Evolutionary conservation across 2,329 filamentous ascomycete genomes (phyloP).

Genomic region (Diaporthe citriasiana): DNA sequence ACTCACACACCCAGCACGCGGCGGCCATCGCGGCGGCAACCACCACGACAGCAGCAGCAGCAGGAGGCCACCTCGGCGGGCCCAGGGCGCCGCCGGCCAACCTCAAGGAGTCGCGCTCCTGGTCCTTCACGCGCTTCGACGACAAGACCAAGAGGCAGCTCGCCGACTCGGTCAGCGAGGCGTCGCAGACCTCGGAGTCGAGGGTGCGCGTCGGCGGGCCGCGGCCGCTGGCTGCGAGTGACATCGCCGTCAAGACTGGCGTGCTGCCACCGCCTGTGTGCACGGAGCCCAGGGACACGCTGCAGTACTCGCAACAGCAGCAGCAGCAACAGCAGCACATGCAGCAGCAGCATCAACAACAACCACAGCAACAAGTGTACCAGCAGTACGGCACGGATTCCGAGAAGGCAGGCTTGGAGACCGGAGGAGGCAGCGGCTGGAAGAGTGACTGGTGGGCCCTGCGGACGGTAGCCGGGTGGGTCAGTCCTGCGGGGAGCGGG

Average conservation of each 20-base stretch:
- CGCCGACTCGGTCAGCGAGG: slow-evolving; percentile 36
- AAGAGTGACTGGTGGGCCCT: slow-evolving; percentile 32
- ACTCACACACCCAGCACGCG: slow-evolving; percentile 41
- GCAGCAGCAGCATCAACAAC: background rate
- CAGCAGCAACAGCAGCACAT: background rate
- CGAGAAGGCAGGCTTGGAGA: slow-evolving; percentile 6
- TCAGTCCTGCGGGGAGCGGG: slow-evolving; percentile 18
- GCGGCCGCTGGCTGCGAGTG: slow-evolving; percentile 34
- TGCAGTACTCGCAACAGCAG: background rate
- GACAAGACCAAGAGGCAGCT: slow-evolving; percentile 39
- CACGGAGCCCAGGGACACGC: slow-evolving; percentile 34
- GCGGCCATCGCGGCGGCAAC: slow-evolving; percentile 41
- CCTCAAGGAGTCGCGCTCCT: slow-evolving; percentile 28
- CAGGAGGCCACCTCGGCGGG: slow-evolving; percentile 27
- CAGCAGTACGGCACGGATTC: slow-evolving; percentile 3
- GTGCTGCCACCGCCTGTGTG: slow-evolving; percentile 40
- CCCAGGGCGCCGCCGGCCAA: slow-evolving; percentile 37
- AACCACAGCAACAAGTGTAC: background rate
- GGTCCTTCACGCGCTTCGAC: slow-evolving; percentile 38
- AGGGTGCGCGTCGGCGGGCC: slow-evolving; percentile 37
- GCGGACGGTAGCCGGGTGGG: slow-evolving; percentile 19
- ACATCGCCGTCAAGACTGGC: slow-evolving; percentile 45
- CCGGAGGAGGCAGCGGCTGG: slow-evolving; percentile 12
- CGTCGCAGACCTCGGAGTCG: slow-evolving; percentile 34
- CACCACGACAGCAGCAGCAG: background rate